Evolutionary conservation across 2,329 filamentous ascomycete species (phyloP), one percentile per base, ranked within the genome.

Genomic region (Botrytis tulipae): DNA sequence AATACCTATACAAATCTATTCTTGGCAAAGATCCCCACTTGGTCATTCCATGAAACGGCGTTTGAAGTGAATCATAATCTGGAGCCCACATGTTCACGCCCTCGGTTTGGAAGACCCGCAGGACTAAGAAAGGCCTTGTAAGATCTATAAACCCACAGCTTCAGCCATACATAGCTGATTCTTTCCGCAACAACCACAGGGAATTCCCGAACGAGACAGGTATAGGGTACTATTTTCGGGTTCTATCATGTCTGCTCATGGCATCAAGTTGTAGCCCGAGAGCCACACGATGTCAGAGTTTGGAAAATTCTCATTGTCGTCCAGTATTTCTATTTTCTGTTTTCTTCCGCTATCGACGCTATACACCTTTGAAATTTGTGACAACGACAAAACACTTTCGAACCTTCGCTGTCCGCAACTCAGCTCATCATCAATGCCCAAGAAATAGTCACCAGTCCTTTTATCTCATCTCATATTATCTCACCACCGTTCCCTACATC

Each of bases 1-100:
- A 2, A 18, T 32, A 1, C 8, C 29, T 8, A 0, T 14, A 14
- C 3, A 4, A 4, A 29, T 18, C 0, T 16, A 18, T 18, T 9
- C 51, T 29, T 14, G 1, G 3, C 4, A 3, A 18, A 57, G n/a
- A 29, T 4, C n/a, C 7, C 7, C 51, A 57, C 51, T 57, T 29
- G 7, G 2, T 29, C n/a, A 32, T 32, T 57, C n/a, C n/a, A 3
- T 54, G 51, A n/a, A 29, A 29, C 4, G 16, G 25, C n/a, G 14
- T 14, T 18, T 57, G n/a, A 8, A 7, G 6, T 57, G n/a, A 57
- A 57, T 18, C n/a, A 29, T 18, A 9, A 29, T 5, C n/a, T 4
- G 6, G 1, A 57, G n/a, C 51, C 16, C 7, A 29, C 7, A 4
- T 9, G 9, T 29, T 32, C 8, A 9, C n/a, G 12, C n/a, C 6